These are phyloP conservation scores for Lolium multiflorum DNA, from an alignment of 176 grass and related monocot species.

Conservation along the genomic window DNA sequence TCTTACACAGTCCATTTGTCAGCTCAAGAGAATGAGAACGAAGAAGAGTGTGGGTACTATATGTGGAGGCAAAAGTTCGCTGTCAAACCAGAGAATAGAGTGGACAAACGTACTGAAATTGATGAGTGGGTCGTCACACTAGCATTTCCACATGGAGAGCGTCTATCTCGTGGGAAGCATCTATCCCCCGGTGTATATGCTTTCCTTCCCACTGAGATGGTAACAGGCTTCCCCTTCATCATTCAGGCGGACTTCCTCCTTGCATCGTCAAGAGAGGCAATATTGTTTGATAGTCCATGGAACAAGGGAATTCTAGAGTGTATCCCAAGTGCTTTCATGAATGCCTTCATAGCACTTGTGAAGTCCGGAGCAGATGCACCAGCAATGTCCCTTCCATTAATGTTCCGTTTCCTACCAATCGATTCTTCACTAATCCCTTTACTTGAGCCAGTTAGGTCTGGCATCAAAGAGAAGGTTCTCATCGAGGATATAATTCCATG, in stretches of 20 bases:
- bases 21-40: constrained; percentile 47
- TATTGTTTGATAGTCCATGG: constrained; percentile 68
- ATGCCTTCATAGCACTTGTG: constrained; percentile 61
- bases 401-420: constrained; percentile 63
- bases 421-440: constrained; percentile 39
- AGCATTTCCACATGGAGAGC: constrained; percentile 58
- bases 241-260: constrained; percentile 85
- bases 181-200: constrained; percentile 56
- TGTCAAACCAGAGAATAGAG: constrained; percentile 58
- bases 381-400: constrained; percentile 31
- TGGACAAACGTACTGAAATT: constrained; percentile 65
- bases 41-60: constrained; percentile 70
- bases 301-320: constrained; percentile 81
- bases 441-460: constrained; percentile 60
- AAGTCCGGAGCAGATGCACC: constrained; percentile 52
- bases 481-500: constrained; percentile 65
- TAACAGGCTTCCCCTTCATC: constrained; percentile 70
- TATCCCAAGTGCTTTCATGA: constrained; percentile 65
- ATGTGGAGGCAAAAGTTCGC: constrained; percentile 88
- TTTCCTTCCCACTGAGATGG: constrained; percentile 81
- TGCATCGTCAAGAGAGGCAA: constrained; percentile 67
- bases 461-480: constrained; percentile 63
- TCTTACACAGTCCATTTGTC: constrained; percentile 64
- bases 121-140: constrained; percentile 79
- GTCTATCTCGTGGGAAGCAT: constrained; percentile 49